phyloP scores from a whole-genome alignment of 2,329 filamentous ascomycete species.

The Phoma herbarum region DNA sequence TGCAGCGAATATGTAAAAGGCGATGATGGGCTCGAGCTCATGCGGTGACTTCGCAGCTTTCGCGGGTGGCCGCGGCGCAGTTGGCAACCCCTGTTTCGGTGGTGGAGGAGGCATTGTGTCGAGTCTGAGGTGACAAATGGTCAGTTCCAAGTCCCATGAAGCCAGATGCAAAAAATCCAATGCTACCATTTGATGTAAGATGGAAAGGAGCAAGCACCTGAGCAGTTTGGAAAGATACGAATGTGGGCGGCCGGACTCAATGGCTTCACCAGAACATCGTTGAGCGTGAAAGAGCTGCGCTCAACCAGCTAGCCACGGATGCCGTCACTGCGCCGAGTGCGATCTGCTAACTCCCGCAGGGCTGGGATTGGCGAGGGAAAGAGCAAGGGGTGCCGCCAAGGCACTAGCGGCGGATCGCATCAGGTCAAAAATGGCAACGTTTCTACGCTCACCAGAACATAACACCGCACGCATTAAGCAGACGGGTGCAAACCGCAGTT shows the following conservation, averaged over 20 bases:
- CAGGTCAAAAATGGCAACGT: conserved; percentile 40
- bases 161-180: background rate
- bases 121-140: conserved; percentile 16
- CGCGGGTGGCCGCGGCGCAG: background rate
- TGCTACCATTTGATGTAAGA: background rate
- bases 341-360: conserved; percentile 26
- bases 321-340: conserved; percentile 20
- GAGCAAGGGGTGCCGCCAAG: conserved; percentile 25
- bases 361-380: conserved; percentile 25
- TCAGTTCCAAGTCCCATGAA: conserved; percentile 29
- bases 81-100: conserved; percentile 18
- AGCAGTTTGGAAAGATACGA: background rate
- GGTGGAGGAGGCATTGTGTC: conserved; percentile 19
- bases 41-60: conserved; percentile 43
- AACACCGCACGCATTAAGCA: conserved; percentile 41
- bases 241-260: conserved; percentile 30
- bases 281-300: conserved; percentile 16
- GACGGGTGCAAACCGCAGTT: conserved; percentile 42
- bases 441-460: conserved; percentile 27
- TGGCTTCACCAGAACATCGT: conserved; percentile 8
- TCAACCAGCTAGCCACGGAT: conserved; percentile 15
- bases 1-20: conserved; percentile 81
- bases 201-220: conserved; percentile 3
- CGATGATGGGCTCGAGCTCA: conserved; percentile 71
- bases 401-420: conserved; percentile 30